These are phyloP conservation scores for Phylloporus sp. DNA, from an alignment of 768 basidiomycete species.

Conservation along the genomic window DNA sequence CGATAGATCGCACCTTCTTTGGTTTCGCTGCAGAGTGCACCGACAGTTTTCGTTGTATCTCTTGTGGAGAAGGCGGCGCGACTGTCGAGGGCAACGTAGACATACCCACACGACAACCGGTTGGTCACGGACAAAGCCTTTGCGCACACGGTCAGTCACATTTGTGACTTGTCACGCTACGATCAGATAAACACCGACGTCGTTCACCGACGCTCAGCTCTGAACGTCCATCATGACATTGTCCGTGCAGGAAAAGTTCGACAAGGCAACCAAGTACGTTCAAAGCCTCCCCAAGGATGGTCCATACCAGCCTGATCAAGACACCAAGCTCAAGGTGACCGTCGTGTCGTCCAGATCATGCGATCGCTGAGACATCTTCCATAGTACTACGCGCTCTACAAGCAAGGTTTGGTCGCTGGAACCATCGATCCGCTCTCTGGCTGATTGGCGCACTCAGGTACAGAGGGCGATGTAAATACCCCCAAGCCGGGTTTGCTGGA, in stretches of 20 bases:
- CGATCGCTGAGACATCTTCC: conserved; percentile 5
- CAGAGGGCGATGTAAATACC: conserved; percentile 66
- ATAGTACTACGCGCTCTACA: conserved; percentile 95
- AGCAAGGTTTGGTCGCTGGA: conserved; percentile 63
- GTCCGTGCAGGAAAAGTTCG: conserved; percentile 52
- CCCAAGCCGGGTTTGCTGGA: conserved; percentile 72
- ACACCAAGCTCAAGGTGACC: conserved; percentile 78
- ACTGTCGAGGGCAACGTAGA: conserved; percentile 29
- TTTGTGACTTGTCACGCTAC: conserved; percentile 17
- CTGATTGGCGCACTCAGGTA: conserved; percentile 46
- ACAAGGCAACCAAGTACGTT: conserved; percentile 70
- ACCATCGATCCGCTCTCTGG: not conserved
- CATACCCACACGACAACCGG: conserved; percentile 5
- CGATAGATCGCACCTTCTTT: conserved; percentile 38
- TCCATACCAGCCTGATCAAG: conserved; percentile 65
- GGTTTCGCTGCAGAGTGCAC: conserved; percentile 60
- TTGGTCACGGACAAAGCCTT: conserved; percentile 14
- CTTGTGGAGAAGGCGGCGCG: conserved; percentile 78
- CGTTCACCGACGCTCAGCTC: not conserved
- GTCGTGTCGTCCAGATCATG: not conserved
- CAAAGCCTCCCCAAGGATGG: conserved; percentile 64
- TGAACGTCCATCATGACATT: conserved; percentile 49
- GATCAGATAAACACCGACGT: conserved; percentile 19
- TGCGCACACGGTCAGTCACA: conserved; percentile 19
- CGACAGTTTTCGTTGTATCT: conserved; percentile 82